These are phyloP conservation scores for Globisporangium solare DNA, from an alignment of 352 stramenopile species.

Conservation along the genomic window DNA sequence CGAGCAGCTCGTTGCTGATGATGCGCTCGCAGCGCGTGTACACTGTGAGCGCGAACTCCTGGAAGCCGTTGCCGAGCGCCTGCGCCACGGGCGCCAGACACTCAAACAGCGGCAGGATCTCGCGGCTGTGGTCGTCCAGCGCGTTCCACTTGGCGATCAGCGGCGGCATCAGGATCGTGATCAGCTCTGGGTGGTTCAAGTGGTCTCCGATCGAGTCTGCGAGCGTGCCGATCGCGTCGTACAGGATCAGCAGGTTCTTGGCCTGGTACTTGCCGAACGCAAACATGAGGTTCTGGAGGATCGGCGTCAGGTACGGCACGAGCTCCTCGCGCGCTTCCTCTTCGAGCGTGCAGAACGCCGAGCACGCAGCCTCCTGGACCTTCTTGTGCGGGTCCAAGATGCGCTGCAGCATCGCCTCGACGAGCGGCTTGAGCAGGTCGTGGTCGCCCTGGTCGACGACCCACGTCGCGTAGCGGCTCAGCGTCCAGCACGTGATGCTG, in stretches of 20 bases:
- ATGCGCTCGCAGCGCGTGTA: constrained; percentile 79
- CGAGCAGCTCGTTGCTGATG: constrained; percentile 81
- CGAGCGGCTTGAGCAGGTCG: constrained; percentile 69
- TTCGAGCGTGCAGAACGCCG: constrained; percentile 92
- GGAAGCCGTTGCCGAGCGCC: constrained; percentile 81
- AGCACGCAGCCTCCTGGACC: constrained; percentile 93
- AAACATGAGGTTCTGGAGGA: constrained; percentile 90
- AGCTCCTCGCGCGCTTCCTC: constrained; percentile 93
- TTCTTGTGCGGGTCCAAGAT: constrained; percentile 92
- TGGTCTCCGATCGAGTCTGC: constrained; percentile 90
- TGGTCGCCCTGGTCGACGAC: constrained; percentile 89
- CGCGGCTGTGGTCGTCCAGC: constrained; percentile 69
- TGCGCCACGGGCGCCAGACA: constrained; percentile 84
- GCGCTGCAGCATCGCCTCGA: constrained; percentile 86
- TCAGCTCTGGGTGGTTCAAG: constrained; percentile 90
- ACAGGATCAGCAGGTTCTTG: constrained; percentile 94
- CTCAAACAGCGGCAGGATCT: constrained; percentile 87
- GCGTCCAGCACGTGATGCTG: constrained; percentile 94
- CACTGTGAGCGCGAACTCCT: constrained; percentile 83
- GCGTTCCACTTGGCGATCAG: constrained; percentile 92
- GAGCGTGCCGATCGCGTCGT: constrained; percentile 95
- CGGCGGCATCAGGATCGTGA: constrained; percentile 91
- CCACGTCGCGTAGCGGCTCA: constrained; percentile 91
- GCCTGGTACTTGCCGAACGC: constrained; percentile 93
- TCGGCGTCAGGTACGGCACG: constrained; percentile 89